Conservation (phyloP, 2,329 filamentous ascomycete genomes). For the Neonectria faginata region DNA sequence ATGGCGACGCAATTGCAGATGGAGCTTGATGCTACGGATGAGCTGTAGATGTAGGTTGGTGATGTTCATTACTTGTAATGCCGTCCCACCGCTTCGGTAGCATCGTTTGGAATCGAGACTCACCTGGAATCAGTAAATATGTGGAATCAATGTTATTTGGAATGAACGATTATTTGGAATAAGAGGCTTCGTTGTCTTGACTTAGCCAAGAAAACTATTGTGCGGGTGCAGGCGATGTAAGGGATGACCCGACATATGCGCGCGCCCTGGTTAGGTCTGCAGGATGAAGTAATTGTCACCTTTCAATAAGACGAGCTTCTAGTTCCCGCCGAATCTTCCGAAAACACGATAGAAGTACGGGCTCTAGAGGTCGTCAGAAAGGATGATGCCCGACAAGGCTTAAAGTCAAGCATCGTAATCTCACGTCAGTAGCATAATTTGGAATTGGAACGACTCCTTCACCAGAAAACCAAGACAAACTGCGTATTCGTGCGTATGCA, state of each 20-base stretch:
- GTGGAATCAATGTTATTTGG: background rate
- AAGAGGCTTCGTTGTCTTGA: too few species aligned
- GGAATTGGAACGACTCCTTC: too few species aligned
- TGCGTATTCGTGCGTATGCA: too few species aligned
- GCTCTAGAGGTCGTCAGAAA: background rate
- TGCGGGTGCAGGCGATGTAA: background rate
- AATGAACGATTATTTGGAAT: background rate
- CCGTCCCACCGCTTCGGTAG: background rate
- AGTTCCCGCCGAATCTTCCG: background rate
- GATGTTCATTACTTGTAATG: background rate
- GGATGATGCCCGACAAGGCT: background rate
- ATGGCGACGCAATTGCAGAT: conserved; percentile 43
- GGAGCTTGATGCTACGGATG: conserved; percentile 46
- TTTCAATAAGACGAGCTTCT: background rate
- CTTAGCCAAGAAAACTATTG: too few species aligned
- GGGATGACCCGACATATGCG: background rate
- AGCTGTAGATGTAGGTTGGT: conserved; percentile 33
- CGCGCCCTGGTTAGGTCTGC: background rate
- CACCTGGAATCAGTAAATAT: background rate
- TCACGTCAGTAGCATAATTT: too few species aligned
- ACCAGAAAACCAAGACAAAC: too few species aligned
- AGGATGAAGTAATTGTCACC: too few species aligned
- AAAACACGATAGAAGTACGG: background rate
- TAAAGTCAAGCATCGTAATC: background rate
- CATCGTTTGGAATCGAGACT: background rate